Percentiles rank a stretch among this genome's conserved stretches.
Conservation (phyloP, 2,329 filamentous ascomycete genomes). For the Magnaporthiopsis poae region DNA sequence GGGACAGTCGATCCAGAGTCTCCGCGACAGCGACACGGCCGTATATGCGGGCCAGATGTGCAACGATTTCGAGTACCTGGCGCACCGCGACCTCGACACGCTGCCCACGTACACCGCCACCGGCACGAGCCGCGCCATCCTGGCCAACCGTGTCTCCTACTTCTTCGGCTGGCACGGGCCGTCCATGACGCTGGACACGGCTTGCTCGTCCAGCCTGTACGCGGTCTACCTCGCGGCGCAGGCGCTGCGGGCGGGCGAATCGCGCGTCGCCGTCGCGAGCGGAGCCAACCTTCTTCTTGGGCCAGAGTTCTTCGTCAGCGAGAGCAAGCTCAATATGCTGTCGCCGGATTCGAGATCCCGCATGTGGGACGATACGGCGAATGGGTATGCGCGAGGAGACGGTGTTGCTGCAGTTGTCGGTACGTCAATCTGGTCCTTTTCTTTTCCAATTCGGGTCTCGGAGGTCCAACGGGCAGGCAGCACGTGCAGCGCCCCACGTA, state of each 20-base stretch:
- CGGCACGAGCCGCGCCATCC: neutral
- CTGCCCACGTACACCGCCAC: neutral
- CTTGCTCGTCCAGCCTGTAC: conserved; percentile 35
- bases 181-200: conserved; percentile 12
- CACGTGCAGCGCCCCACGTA: conserved; percentile 25
- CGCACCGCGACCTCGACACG: neutral
- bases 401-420: conserved; percentile 36
- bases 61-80: neutral
- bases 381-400: conserved; percentile 45
- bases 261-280: neutral
- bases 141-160: conserved; percentile 24
- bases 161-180: conserved; percentile 24
- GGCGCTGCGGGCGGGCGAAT: conserved; percentile 32
- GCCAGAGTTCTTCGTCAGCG: conserved; percentile 24
- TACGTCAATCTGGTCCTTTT: conserved; percentile 21
- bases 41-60: conserved; percentile 15
- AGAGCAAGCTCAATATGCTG: conserved; percentile 29
- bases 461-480: conserved; percentile 41
- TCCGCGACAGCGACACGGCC: conserved; percentile 15
- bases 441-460: neutral
- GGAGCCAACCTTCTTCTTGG: neutral
- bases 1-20: conserved; percentile 12
- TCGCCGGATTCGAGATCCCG: conserved; percentile 27
- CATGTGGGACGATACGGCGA: conserved; percentile 34
- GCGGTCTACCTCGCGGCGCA: conserved; percentile 41